Base-by-base conservation (phyloP, 192 early-diverging fungal genomes). In the Spizellomyces sp. region DNA sequence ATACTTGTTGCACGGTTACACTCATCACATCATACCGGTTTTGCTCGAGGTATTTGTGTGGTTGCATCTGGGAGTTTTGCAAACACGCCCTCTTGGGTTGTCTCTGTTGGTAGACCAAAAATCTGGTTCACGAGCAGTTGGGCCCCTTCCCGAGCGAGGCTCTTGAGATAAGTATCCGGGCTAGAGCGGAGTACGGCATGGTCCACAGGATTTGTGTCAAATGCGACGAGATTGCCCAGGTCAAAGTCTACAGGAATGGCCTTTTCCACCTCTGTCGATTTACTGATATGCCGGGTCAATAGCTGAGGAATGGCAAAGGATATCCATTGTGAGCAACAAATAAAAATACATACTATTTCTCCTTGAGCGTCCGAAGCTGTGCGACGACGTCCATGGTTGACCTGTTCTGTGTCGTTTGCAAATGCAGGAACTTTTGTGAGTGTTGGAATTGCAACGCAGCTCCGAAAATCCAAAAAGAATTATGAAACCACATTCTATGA, bases 101-200 rank as follows among this genome's bases (percentile, higher is more conserved):
- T 74, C 21, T 81, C 77, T 0, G 89, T 87, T 5, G 89, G 93
- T 41, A 93, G 88, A 58, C 85, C 82, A 72, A 97, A 97, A 66
- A 98, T 87, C 64, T 90, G 85, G 76, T 97, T 97, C 69, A 96
- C 83, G 47, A 98, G 76, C 4, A 93, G 80, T 77, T 98, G 96
- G 10, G 90, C 80, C 36, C 88, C 89, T 75, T 95, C 94, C 75
- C 70, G 27, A 5, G 63, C 71, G n/a, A 55, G 21, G 21, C 62
- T 43, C 8, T 70, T 19, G 17, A 75, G 74, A 43, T 70, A 75
- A 57, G 41, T 55, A n/a, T 70, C 60, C 4, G 60, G 9, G 5
- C 48, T 45, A 12, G 19, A 19, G 9, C 41, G 42, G 44, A 58
- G 77, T 65, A 56, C 72, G 52, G n/a, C 74, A 57, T 87, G 84